Percentiles rank a stretch among this genome's conserved stretches.
Evolutionary conservation across 192 early-diverging fungal species (phyloP).

Genomic region (Ramicandelaber brevisporus): DNA sequence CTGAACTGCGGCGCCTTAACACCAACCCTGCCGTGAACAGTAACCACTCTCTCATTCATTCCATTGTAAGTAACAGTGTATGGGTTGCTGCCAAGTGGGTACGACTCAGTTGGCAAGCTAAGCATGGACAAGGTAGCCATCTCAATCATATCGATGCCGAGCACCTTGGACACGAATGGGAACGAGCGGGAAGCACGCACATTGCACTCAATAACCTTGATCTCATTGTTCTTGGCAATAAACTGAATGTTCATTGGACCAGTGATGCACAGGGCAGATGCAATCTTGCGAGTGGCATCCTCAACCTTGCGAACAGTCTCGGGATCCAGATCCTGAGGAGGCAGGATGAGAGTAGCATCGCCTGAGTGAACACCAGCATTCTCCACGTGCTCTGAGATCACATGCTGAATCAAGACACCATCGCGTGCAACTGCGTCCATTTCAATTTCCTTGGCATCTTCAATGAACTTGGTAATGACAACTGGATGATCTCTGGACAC

Average conservation of each 20-base stretch:
- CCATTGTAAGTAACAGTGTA: constrained; percentile 50
- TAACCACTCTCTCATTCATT: no score
- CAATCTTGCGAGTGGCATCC: constrained; percentile 75
- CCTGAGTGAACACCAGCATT: constrained; percentile 98
- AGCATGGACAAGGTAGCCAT: constrained; percentile 91
- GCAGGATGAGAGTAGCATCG: constrained; percentile 85
- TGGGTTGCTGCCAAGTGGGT: constrained; percentile 39
- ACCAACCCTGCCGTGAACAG: no score
- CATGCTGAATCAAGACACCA: constrained; percentile 83
- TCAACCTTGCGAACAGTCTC: constrained; percentile 87
- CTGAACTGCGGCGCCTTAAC: constrained; percentile 97
- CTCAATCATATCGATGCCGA: constrained; percentile 84
- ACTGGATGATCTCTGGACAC: constrained; percentile 89
- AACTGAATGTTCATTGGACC: constrained; percentile 98
- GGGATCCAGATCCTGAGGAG: constrained; percentile 84
- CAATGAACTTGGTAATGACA: constrained; percentile 95
- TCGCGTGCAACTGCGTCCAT: constrained; percentile 92
- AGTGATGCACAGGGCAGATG: constrained; percentile 79
- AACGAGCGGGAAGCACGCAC: constrained; percentile 88
- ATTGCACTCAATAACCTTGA: constrained; percentile 99
- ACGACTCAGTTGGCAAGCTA: constrained; percentile 49
- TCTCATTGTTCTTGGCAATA: constrained; percentile 97
- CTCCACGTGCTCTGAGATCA: constrained; percentile 94
- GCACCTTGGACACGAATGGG: constrained; percentile 95
- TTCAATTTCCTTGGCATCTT: constrained; percentile 95